A percentile compares a stretch with the other conserved stretches of the same genome.
Conservation (phyloP, 208 protist genomes). For the Borovskyia barvae region DNA sequence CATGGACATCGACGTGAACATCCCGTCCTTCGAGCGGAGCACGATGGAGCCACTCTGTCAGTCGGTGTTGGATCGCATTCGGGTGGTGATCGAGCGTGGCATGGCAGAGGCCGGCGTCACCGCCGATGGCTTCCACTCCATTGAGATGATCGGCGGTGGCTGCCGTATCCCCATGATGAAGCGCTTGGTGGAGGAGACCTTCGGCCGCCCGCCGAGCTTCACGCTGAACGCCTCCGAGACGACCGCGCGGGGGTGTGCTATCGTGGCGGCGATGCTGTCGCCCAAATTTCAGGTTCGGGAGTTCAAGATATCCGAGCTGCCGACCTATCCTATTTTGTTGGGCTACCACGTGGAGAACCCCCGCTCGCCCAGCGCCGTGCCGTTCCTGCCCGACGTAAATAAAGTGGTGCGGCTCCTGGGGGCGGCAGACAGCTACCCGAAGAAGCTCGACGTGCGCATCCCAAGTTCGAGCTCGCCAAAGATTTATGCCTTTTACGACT, state of each 20-base stretch:
- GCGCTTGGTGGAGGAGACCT: constrained; percentile 55
- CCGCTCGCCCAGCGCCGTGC: constrained; percentile 48
- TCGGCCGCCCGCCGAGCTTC: constrained; percentile 64
- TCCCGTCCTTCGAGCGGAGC: constrained; percentile 71
- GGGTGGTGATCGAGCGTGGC: constrained; percentile 50
- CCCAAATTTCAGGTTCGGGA: constrained; percentile 90
- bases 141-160: constrained; percentile 92
- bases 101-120: constrained; percentile 50
- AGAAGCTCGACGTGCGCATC: constrained; percentile 83
- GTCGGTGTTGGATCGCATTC: constrained; percentile 48
- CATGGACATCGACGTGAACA: constrained; percentile 91
- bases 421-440: constrained; percentile 59
- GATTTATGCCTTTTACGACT: constrained; percentile 84
- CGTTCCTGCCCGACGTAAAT: constrained; percentile 86
- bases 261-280: constrained; percentile 87
- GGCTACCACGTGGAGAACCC: constrained; percentile 72
- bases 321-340: constrained; percentile 77
- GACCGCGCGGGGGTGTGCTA: constrained; percentile 79
- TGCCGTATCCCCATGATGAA: constrained; percentile 90
- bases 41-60: constrained; percentile 69
- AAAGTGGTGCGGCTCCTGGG: constrained; percentile 75
- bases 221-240: constrained; percentile 91
- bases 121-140: constrained; percentile 59
- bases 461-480: constrained; percentile 60
- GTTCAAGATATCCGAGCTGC: constrained; percentile 79